Evolutionary conservation across 2,329 filamentous ascomycete genomes (phyloP).

Genomic region (Fusarium palustre): DNA sequence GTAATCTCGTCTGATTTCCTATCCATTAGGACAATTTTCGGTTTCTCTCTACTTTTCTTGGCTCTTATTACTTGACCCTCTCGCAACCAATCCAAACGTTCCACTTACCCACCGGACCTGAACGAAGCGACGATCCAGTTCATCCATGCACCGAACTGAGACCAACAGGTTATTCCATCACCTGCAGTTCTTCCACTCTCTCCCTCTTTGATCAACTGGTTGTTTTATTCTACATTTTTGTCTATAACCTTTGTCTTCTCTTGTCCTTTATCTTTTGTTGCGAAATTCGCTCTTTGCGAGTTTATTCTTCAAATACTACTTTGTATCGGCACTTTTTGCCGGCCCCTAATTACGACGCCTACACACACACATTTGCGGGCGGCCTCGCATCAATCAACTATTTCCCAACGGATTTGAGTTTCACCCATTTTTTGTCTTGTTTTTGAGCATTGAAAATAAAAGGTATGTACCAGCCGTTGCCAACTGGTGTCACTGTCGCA

Average conservation of each 20-base stretch:
- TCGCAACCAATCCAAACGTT: constrained; percentile 20
- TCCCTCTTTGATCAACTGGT: constrained; percentile 8
- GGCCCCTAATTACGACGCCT: constrained; percentile 4
- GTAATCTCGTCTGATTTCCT: constrained; percentile 27
- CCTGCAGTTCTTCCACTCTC: constrained; percentile 11
- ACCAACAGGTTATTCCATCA: constrained; percentile 21
- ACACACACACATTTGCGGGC: constrained; percentile 1
- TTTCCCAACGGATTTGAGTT: constrained; percentile 15
- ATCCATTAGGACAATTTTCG: constrained; percentile 15
- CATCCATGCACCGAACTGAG: constrained; percentile 31
- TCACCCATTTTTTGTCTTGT: constrained; percentile 14
- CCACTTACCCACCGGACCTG: constrained; percentile 25
- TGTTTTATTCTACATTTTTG: constrained; percentile 9
- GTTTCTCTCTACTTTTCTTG: constrained; percentile 31
- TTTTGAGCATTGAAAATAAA: constrained; percentile 13
- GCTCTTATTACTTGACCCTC: constrained; percentile 18
- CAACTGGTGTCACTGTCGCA: constrained; percentile 32
- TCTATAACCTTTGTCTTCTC: neutral
- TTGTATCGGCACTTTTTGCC: neutral
- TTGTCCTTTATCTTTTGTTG: neutral
- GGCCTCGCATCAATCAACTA: constrained; percentile 14
- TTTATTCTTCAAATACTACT: neutral
- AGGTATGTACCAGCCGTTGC: constrained; percentile 34
- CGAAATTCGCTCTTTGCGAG: neutral
- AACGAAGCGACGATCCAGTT: constrained; percentile 35